Percentiles rank a stretch among this genome's conserved stretches.
Evolutionary conservation across 805 yeast species (phyloP).

Genomic region (Candida tammaniensis): DNA sequence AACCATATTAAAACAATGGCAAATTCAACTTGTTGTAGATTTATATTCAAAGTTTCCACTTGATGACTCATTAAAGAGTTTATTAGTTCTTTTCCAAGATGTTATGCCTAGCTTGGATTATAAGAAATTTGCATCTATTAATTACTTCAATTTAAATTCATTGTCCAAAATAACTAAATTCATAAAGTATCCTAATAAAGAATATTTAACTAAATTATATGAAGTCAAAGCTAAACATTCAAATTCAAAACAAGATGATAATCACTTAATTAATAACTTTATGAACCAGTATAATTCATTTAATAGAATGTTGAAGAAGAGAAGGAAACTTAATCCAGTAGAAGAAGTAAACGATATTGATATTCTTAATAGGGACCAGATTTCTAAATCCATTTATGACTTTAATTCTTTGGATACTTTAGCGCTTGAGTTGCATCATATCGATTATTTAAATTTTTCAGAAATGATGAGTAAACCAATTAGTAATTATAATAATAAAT

Average conservation of each 20-base stretch:
- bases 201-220: conserved; percentile 12
- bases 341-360: conserved; percentile 13
- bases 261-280: conserved; percentile 6
- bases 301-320: conserved; percentile 11
- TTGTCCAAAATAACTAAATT: conserved; percentile 1
- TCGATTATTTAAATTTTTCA: conserved; percentile 15
- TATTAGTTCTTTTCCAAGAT: conserved; percentile 21
- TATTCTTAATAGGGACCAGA: conserved; percentile 9
- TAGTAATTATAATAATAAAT: conserved; percentile 6
- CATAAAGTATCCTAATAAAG: conserved; percentile 19
- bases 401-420: conserved; percentile 19
- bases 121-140: conserved; percentile 5
- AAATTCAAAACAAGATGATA: background rate
- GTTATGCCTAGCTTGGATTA: conserved; percentile 19
- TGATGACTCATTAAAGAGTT: conserved; percentile 23
- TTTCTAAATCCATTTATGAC: conserved; percentile 14
- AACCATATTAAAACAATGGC: conserved; percentile 24
- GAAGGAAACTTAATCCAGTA: conserved; percentile 11
- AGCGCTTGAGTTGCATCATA: conserved; percentile 16
- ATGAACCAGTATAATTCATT: conserved; percentile 16
- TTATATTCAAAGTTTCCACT: conserved; percentile 28
- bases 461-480: conserved; percentile 4
- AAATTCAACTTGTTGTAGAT: conserved; percentile 26
- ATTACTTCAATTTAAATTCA: conserved; percentile 18
- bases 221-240: background rate